A percentile compares a stretch with the other conserved stretches of the same genome.
These are phyloP conservation scores for Aurinia saxatilis DNA, from an alignment of 345 rosid genomes.

Conservation along the genomic window DNA sequence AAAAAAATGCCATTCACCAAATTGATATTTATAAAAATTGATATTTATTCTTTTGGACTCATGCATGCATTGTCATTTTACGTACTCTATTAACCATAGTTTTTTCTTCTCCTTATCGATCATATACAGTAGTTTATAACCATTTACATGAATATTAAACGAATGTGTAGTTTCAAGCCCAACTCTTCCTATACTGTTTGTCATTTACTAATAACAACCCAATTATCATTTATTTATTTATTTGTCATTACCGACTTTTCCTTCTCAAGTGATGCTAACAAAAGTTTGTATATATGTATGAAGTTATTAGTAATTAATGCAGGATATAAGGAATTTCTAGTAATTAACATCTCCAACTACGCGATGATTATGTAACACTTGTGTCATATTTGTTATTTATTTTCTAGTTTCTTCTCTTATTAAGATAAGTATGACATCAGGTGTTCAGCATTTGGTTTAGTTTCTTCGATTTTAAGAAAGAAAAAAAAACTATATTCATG, in stretches of 20 bases:
- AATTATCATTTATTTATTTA: background rate
- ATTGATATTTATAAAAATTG: too few species aligned
- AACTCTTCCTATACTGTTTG: background rate
- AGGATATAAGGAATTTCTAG: background rate
- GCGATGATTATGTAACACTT: constrained; percentile 15
- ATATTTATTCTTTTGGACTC: too few species aligned
- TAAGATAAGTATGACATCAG: constrained; percentile 8
- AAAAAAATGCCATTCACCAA: too few species aligned
- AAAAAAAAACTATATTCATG: background rate
- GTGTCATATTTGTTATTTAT: constrained; percentile 4
- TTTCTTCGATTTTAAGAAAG: background rate
- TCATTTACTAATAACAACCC: background rate
- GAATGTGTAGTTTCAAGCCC: background rate
- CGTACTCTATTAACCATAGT: too few species aligned
- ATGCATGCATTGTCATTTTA: too few species aligned
- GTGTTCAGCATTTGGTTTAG: background rate
- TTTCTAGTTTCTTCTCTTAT: background rate
- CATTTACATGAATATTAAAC: background rate
- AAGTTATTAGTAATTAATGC: background rate
- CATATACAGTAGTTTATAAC: too few species aligned
- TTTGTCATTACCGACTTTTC: background rate
- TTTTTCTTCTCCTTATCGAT: too few species aligned
- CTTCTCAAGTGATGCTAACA: background rate
- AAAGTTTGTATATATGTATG: background rate
- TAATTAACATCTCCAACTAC: background rate